Percentiles rank a stretch among this genome's conserved stretches.
These are phyloP conservation scores for Saccharomycopsis guyanensis DNA, from an alignment of 805 yeast genomes.

Conservation along the genomic window DNA sequence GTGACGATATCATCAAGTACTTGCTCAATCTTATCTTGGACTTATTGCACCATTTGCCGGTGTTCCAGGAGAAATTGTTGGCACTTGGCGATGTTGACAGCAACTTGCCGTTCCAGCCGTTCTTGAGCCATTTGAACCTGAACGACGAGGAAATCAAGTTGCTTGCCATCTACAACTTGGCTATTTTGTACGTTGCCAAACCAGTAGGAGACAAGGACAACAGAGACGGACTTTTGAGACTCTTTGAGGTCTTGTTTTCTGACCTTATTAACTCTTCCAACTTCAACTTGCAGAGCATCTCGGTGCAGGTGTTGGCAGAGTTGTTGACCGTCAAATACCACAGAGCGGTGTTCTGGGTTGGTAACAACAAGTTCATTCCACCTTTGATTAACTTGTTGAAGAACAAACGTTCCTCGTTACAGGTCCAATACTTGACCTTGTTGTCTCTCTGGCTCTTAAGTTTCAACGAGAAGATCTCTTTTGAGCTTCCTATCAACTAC, in stretches of 20 bases:
- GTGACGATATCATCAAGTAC: conserved; percentile 62
- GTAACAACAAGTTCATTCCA: conserved; percentile 38
- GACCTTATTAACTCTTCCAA: conserved; percentile 30
- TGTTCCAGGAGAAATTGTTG: conserved; percentile 15
- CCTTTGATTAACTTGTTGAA: conserved; percentile 40
- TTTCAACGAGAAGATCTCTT: conserved; percentile 51
- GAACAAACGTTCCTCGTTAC: conserved; percentile 40
- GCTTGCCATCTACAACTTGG: conserved; percentile 47
- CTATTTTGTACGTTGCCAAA: conserved; percentile 36
- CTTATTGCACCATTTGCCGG: conserved; percentile 33
- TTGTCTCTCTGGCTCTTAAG: conserved; percentile 80
- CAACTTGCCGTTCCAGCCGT: conserved; percentile 45
- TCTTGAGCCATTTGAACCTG: conserved; percentile 43
- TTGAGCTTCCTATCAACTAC: conserved; percentile 42
- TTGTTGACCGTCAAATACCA: conserved; percentile 47
- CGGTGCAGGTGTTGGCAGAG: conserved; percentile 58
- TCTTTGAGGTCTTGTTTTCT: conserved; percentile 31
- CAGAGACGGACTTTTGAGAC: conserved; percentile 31
- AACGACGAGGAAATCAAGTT: conserved; percentile 51
- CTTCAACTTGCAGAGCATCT: conserved; percentile 49
- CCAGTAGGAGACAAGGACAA: conserved; percentile 17
- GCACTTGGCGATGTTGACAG: conserved; percentile 13
- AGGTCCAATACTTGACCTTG: conserved; percentile 74
- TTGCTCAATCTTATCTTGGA: conserved; percentile 57
- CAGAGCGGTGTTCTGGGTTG: conserved; percentile 44